Base-by-base conservation (phyloP, 768 basidiomycete genomes). In the Tylopilus subfusipes region DNA sequence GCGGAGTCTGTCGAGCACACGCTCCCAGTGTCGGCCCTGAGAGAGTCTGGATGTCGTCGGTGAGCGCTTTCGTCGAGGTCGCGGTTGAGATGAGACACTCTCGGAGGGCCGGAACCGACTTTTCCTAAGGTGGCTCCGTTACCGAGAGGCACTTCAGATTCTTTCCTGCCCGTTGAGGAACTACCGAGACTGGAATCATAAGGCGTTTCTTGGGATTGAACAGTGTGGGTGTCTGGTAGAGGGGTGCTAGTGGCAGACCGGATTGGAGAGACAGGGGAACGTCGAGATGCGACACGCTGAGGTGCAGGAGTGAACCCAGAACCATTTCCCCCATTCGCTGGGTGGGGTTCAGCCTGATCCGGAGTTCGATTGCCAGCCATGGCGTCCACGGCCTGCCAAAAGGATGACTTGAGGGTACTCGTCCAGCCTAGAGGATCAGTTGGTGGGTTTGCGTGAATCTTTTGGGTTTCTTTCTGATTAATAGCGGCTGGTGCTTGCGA, bases 341-440 rank as follows among this genome's bases (percentile, higher is more conserved):
- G 21, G n/a, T 29, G 30, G 11, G 42, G 22, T 22, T 48, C 55
- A 39, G 25, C n/a, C n/a, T n/a, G 9, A 19, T 53, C 66, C 19
- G 54, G 33, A n/a, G 72, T 59, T 25, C 79, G 59, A 57, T 66
- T 76, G n/a, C 76, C 71, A 38, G 78, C 75, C 47, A 83, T 77
- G 2, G 76, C 71, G 59, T 77, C 79, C 59, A 83, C 75, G 6
- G 78, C 80, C 50, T 74, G 73, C 48, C 77, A 73, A 12, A 83
- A 63, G 33, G 77, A 77, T 18, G 75, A 74, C 53, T 66, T 74
- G 59, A 81, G 47, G 22, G 74, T 71, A 18, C 68, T 59, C 11
- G 74, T 73, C 80, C 80, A 81, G 22, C 73, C 66, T 8, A 72
- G 44, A 16, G 50, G 22, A 25, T 63, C 74, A 4, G 42, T 24